phyloP scores from a whole-genome alignment of 1,284 basidiomycete genomes.

The Fistulinella cinereoalba region DNA sequence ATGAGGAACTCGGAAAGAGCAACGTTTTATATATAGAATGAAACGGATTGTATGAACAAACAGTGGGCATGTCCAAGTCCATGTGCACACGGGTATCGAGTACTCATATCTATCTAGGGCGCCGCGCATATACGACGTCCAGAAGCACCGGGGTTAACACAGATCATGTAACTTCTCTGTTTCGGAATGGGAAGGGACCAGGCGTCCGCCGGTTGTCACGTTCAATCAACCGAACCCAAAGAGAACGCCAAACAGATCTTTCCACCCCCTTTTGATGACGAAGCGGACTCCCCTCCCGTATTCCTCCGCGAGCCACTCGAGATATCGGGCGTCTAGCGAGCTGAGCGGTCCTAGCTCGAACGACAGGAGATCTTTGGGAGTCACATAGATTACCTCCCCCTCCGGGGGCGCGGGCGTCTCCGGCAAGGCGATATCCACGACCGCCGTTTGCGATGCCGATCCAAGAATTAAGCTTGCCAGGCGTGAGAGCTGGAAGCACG shows the following conservation, averaged over 20 bases:
- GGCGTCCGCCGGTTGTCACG: no score
- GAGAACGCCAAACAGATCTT: slow-evolving; percentile 45
- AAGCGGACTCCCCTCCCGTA: slow-evolving; percentile 49
- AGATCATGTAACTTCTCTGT: no score
- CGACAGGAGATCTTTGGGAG: slow-evolving; percentile 59
- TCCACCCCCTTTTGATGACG: slow-evolving; percentile 48
- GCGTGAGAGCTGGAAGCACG: slow-evolving; percentile 60
- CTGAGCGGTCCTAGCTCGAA: slow-evolving; percentile 74
- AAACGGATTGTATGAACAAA: no score
- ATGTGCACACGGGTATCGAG: background rate
- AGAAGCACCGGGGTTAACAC: background rate
- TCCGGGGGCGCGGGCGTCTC: slow-evolving; percentile 6
- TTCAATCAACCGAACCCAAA: slow-evolving; percentile 38
- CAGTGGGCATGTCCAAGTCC: background rate
- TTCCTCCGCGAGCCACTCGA: slow-evolving; percentile 71
- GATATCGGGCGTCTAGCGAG: slow-evolving; percentile 59
- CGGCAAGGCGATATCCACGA: background rate
- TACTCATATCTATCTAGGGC: background rate
- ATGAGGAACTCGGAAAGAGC: no score
- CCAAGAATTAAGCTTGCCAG: slow-evolving; percentile 48
- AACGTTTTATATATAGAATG: no score
- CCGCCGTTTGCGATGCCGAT: slow-evolving; percentile 12
- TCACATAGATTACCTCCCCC: slow-evolving; percentile 30
- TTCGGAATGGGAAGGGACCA: background rate
- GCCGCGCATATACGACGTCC: background rate